Percentiles rank a stretch among this genome's conserved stretches.
Evolutionary conservation across 176 grass and related monocot species (phyloP).

Genomic region (Musa acuminata): DNA sequence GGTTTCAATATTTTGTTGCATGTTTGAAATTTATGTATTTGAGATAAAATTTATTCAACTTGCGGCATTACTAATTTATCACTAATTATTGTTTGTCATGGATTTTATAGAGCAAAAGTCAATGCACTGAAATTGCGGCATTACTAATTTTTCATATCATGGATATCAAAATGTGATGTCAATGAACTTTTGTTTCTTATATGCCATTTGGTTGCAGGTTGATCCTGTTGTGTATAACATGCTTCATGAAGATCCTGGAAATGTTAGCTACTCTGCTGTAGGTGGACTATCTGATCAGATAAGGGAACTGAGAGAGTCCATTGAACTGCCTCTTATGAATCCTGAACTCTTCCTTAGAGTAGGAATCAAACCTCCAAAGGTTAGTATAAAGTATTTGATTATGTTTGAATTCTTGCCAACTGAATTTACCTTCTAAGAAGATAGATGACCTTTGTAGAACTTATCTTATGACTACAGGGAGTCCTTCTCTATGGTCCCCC

Average conservation of each 20-base stretch:
- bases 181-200: background rate
- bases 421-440: background rate
- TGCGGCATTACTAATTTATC: no score
- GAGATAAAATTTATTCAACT: background rate
- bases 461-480: conserved; percentile 50
- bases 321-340: conserved; percentile 95
- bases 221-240: conserved; percentile 96
- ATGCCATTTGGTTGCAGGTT: conserved; percentile 37
- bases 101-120: background rate
- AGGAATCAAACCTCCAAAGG: conserved; percentile 93
- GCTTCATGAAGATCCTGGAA: conserved; percentile 98
- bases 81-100: background rate
- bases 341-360: conserved; percentile 86
- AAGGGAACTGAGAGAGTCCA: conserved; percentile 80
- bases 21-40: background rate
- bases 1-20: conserved; percentile 9
- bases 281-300: conserved; percentile 92
- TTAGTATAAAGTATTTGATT: conserved; percentile 15
- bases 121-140: background rate
- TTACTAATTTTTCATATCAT: background rate
- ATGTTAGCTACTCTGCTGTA: conserved; percentile 95
- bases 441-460: conserved; percentile 1
- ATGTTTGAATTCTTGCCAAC: no score
- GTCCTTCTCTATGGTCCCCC: conserved; percentile 95
- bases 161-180: conserved; percentile 12